Evolutionary conservation across 176 grass and related monocot genomes (phyloP), one percentile per base, ranked within the genome.

Genomic region (Paspalum notatum): DNA sequence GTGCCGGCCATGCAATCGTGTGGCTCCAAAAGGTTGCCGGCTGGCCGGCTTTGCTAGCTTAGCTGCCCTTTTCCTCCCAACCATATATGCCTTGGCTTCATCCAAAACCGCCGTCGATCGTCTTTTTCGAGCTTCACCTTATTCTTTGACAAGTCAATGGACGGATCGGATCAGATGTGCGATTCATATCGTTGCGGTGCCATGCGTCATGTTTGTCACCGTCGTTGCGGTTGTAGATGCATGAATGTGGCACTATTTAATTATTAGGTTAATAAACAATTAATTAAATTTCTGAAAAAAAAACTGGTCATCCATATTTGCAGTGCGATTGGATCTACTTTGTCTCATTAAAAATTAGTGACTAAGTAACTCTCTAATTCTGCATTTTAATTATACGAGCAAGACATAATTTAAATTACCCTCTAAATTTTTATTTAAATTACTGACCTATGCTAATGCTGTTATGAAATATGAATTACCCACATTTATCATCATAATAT

Each of bases 21-120:
- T 76, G 70, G 70, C 27, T 73, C 80, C 75, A 79, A 77, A 88
- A 74, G 67, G 17, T 80, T 68, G 75, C 81, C 75, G 65, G 55
- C 74, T 18, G 51, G 39, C 10, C 53, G 20, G 53, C 74, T 22
- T 40, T 22, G 47, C 24, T 26, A 41, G 62, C 55, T 51, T 27
- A n/a, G 24, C n/a, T 44, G 47, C 51, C 39, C 63, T 40, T 44
- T 61, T 60, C 48, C 24, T 65, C 79, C 26, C 45, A 74, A 4
- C 39, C 41, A 68, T 44, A 11, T 67, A 57, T 76, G 54, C 25
- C 58, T 74, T 82, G 45, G 53, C 73, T 51, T 58, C 53, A 8
- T 78, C 43, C 44, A 16, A 26, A 85, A 78, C 54, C n/a, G 21
- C 15, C 26, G 15, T 71, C n/a, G n/a, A n/a, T n/a, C 24, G 71